Evolutionary conservation across 164 flowering plant genomes (phyloP).

Genomic region (Euptelea pleiosperma): DNA sequence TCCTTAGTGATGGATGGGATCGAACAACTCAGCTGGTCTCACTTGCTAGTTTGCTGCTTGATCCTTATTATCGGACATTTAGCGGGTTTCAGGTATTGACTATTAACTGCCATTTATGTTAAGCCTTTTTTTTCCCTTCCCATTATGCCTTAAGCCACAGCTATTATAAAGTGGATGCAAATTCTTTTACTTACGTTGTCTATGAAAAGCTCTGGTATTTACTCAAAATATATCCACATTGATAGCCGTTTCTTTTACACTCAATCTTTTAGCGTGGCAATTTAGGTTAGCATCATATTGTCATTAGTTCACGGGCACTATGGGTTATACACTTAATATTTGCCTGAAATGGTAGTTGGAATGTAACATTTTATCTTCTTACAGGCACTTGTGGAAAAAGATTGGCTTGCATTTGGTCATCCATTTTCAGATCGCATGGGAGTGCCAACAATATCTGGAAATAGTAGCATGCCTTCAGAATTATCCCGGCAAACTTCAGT

Average conservation of each 20-base stretch:
- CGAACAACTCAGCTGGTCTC: conserved; percentile 94
- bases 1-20: conserved; percentile 98
- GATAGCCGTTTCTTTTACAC: too few relatives aligned
- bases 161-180: conserved; percentile 1
- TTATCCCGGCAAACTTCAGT: conserved; percentile 69
- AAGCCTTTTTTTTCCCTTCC: too few relatives aligned
- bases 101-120: not conserved
- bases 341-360: not conserved
- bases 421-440: conserved; percentile 95
- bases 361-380: conserved; percentile 12
- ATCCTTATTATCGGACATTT: conserved; percentile 94
- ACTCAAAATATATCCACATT: too few relatives aligned
- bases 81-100: conserved; percentile 90
- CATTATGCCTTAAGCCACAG: not conserved
- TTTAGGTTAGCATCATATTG: not conserved
- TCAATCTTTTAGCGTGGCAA: too few relatives aligned
- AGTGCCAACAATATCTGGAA: conserved; percentile 60
- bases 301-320: not conserved
- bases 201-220: not conserved
- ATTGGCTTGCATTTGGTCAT: conserved; percentile 99
- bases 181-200: conserved; percentile 1
- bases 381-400: conserved; percentile 97
- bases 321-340: not conserved
- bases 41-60: conserved; percentile 91
- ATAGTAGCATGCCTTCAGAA: conserved; percentile 43